Evolutionary conservation across 768 basidiomycete genomes (phyloP).

Genomic region (Exidia glandulosa): DNA sequence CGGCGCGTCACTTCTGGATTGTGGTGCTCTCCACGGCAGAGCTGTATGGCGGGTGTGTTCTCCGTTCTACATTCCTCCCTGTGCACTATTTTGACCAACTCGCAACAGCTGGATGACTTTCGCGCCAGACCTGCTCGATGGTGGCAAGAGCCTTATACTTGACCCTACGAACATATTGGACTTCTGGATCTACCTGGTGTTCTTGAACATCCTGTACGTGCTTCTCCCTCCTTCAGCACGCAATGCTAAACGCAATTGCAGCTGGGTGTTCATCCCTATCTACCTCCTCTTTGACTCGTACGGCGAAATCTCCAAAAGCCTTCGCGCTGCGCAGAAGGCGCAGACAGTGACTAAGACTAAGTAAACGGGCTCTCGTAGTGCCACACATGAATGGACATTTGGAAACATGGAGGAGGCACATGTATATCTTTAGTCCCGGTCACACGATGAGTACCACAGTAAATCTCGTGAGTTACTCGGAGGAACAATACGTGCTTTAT

Average conservation of each 20-base stretch:
- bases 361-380: too few relatives aligned
- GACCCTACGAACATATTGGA: slow-evolving; percentile 59
- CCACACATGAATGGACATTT: too few relatives aligned
- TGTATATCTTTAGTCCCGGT: too few relatives aligned
- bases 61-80: slow-evolving; percentile 28
- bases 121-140: slow-evolving; percentile 75
- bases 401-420: too few relatives aligned
- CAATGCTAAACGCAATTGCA: too few relatives aligned
- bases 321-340: slow-evolving; percentile 28
- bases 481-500: too few relatives aligned
- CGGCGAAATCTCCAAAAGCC: slow-evolving; percentile 47
- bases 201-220: slow-evolving; percentile 71
- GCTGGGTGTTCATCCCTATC: slow-evolving; percentile 72
- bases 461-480: too few relatives aligned
- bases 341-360: too few relatives aligned
- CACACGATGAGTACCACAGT: too few relatives aligned
- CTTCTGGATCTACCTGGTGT: slow-evolving; percentile 73
- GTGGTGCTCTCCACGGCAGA: slow-evolving; percentile 66
- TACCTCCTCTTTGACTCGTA: slow-evolving; percentile 75
- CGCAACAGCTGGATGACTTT: slow-evolving; percentile 79
- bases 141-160: slow-evolving; percentile 45
- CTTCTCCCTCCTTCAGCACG: too few relatives aligned
- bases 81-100: too few relatives aligned
- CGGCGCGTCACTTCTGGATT: slow-evolving; percentile 62
- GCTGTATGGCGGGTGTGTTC: slow-evolving; percentile 69